Conservation (phyloP, 2,329 filamentous ascomycete species). For the Stachybotrys chlorohalonatus region DNA sequence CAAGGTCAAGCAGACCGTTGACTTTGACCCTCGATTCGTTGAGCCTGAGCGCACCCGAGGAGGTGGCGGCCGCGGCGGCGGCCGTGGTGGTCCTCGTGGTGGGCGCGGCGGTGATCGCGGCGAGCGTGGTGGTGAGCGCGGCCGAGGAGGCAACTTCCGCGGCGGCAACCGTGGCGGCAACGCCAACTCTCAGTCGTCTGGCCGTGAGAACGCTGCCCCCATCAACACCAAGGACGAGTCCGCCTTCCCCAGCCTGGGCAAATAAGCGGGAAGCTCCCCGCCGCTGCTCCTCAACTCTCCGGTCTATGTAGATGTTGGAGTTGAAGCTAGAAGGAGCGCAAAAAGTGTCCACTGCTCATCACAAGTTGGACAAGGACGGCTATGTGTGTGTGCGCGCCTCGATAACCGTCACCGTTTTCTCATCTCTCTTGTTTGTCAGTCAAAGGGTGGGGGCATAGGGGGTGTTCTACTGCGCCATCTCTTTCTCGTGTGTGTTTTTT, state of each 20-base stretch:
- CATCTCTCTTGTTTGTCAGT: slow-evolving; percentile 3
- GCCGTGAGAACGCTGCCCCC: slow-evolving; percentile 19
- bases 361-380: neutral
- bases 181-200: slow-evolving; percentile 1
- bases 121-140: slow-evolving; percentile 35
- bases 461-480: slow-evolving; percentile 4
- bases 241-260: slow-evolving; percentile 52
- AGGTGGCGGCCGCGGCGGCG: slow-evolving; percentile 40
- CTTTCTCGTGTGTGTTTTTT: slow-evolving; percentile 16
- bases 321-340: neutral
- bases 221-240: slow-evolving; percentile 50
- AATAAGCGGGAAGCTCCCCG: slow-evolving; percentile 23
- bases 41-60: slow-evolving; percentile 55
- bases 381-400: neutral
- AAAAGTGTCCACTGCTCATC: slow-evolving; percentile 1
- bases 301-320: neutral
- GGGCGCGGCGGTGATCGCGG: slow-evolving; percentile 42
- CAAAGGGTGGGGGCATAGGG: slow-evolving; percentile 3
- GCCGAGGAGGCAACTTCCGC: slow-evolving; percentile 21
- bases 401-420: slow-evolving; percentile 13
- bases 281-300: neutral
- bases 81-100: slow-evolving; percentile 42
- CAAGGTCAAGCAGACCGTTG: slow-evolving; percentile 83
- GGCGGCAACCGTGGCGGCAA: slow-evolving; percentile 11
- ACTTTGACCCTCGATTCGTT: slow-evolving; percentile 78